Evolutionary conservation across 306 rosid species (phyloP), one percentile per base, ranked within the genome.

Genomic region (Oxytropis ochrocephala): DNA sequence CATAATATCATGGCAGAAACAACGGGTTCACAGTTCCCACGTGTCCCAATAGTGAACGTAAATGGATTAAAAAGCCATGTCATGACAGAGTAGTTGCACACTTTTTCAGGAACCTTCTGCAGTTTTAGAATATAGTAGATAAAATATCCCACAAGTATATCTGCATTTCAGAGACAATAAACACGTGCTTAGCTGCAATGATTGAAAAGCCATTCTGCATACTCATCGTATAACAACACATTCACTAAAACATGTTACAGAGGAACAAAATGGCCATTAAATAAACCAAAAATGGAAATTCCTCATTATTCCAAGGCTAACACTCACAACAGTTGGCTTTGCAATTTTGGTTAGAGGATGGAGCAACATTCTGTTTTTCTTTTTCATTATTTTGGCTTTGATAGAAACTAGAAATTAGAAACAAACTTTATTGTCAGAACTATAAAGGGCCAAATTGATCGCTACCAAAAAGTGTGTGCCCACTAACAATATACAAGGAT

Each of bases 21-120:
- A 84, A 91, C 50, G 30, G 99, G 95, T 81, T 94, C 97, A 73
- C 97, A 91, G 85, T 94, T 94, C 44, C 95, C 97, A 12, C 97
- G 82, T 46, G 97, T 94, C 67, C 96, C 97, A 21, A 91, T 91
- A 24, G 99, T 94, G 81, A 94, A 91, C 11, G 96, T 94, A 69
- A 91, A 91, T 29, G 96, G 99, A 78, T 94, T 90, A 75, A 91
- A 89, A 63, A 94, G 91, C 95, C 96, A 94, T 19, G 74, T 73
- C 67, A 85, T 85, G 67, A 89, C 95, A 75, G 91, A 81, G 69
- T 69, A 64, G 79, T 72, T 78, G 75, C 84, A 73, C 6, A 83
- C 66, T 9, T 87, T 80, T 69, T 88, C 88, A 12, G 97, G 99
- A 61, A 89, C 97, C 69, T 86, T 89, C 44, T 89, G 96, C 63